These are phyloP conservation scores for Pseudogymnoascus sp. DNA, from an alignment of 2,329 filamentous ascomycete species.

Conservation along the genomic window DNA sequence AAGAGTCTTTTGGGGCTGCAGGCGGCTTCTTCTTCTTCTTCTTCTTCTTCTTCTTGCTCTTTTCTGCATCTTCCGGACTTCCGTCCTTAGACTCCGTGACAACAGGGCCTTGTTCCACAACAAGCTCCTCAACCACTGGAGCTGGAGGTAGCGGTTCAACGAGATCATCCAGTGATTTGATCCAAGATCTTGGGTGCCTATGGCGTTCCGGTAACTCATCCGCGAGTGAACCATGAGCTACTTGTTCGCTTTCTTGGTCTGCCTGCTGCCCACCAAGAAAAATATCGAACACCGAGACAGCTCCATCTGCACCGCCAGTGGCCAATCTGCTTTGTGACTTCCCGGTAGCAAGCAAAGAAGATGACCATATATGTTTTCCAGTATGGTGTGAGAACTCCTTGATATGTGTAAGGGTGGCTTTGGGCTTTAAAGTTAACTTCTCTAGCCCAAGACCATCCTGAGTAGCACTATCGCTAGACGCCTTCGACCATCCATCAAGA, in stretches of 20 bases:
- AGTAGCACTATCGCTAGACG: not conserved
- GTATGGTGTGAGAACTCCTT: conserved; percentile 56
- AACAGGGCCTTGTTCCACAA: not conserved
- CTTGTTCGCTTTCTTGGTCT: not conserved
- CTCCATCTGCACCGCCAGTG: conserved; percentile 81
- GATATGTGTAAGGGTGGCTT: conserved; percentile 38
- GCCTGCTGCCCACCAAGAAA: not conserved
- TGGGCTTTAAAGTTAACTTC: not conserved
- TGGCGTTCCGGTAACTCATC: not conserved
- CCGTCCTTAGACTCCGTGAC: not conserved
- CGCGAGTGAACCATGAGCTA: not conserved
- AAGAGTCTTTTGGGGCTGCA: conserved; percentile 35
- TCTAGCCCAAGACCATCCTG: not conserved
- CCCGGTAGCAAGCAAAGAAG: conserved; percentile 36
- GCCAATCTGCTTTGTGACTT: conserved; percentile 28
- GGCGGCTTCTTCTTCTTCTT: conserved; percentile 23
- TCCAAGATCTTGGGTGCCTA: not conserved
- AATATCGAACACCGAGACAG: conserved; percentile 37
- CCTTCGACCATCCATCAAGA: conserved; percentile 14
- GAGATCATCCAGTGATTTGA: conserved; percentile 1
- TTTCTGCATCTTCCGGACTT: not conserved
- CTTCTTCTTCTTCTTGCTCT: conserved; percentile 16
- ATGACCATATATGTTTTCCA: conserved; percentile 89
- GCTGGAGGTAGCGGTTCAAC: not conserved
- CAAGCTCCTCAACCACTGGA: not conserved